Evolutionary conservation across 1,139 yeast genomes (phyloP).

Genomic region (Yamadazyma atlantica): DNA sequence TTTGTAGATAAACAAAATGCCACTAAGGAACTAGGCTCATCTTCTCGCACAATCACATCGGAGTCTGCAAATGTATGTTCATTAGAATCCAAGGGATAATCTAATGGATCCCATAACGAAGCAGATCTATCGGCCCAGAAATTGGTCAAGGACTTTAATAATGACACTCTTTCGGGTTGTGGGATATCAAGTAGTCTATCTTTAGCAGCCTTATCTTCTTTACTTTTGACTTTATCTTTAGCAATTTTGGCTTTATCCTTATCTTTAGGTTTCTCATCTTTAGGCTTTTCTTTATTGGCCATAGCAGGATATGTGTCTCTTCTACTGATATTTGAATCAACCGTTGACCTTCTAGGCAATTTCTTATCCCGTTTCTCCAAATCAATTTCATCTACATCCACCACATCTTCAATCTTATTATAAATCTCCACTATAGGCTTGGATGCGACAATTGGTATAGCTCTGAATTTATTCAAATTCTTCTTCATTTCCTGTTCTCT

Average conservation of each 20-base stretch:
- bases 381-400: constrained; percentile 37
- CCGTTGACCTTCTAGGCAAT: constrained; percentile 4
- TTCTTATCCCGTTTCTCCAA: constrained; percentile 6
- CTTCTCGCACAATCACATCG: constrained; percentile 91
- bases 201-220: constrained; percentile 13
- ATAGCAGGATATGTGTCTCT: too few species aligned
- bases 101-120: constrained; percentile 90
- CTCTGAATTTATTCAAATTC: constrained; percentile 66
- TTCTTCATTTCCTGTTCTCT: constrained; percentile 72
- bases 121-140: constrained; percentile 99
- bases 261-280: constrained; percentile 6
- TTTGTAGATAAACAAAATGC: constrained; percentile 87
- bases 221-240: too few species aligned
- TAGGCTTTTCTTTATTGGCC: constrained; percentile 5
- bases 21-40: constrained; percentile 92
- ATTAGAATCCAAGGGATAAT: constrained; percentile 73
- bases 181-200: constrained; percentile 22
- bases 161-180: constrained; percentile 67
- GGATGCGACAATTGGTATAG: constrained; percentile 73
- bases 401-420: constrained; percentile 87
- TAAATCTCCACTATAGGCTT: constrained; percentile 91
- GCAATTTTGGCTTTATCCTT: constrained; percentile 13
- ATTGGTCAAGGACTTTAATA: constrained; percentile 80
- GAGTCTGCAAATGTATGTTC: constrained; percentile 95
- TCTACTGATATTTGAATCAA: constrained; percentile 5